These are phyloP conservation scores for Rehmannia glutinosa DNA, from an alignment of 257 asterid genomes.

Conservation along the genomic window DNA sequence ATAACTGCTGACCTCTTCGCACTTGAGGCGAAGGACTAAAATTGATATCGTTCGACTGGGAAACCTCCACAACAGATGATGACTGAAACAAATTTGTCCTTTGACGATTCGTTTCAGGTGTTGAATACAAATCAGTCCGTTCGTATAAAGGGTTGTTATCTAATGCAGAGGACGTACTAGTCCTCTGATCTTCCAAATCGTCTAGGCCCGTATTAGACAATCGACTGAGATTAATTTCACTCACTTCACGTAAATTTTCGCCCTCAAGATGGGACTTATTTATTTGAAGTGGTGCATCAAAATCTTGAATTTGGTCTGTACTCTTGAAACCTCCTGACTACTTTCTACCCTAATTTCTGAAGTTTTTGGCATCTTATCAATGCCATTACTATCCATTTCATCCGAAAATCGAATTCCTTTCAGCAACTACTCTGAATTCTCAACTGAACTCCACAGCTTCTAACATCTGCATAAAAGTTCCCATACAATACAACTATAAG, in stretches of 20 bases:
- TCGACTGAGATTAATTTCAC: slow-evolving; percentile 15
- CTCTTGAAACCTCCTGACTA: slow-evolving; percentile 16
- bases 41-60: slow-evolving; percentile 24
- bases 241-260: slow-evolving; percentile 13
- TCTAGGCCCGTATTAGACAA: slow-evolving; percentile 7
- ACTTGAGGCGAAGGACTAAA: slow-evolving; percentile 36
- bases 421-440: slow-evolving; percentile 12
- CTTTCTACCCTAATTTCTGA: slow-evolving; percentile 27
- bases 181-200: slow-evolving; percentile 23
- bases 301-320: slow-evolving; percentile 17
- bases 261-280: too few relatives aligned
- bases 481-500: slow-evolving; percentile 1
- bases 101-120: slow-evolving; percentile 33
- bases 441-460: slow-evolving; percentile 19
- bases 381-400: slow-evolving; percentile 51
- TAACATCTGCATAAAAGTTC: slow-evolving; percentile 8
- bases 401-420: slow-evolving; percentile 11
- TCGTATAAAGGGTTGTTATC: slow-evolving; percentile 27
- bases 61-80: slow-evolving; percentile 39
- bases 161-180: slow-evolving; percentile 16
- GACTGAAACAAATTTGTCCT: slow-evolving; percentile 24
- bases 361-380: slow-evolving; percentile 19
- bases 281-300: too few relatives aligned
- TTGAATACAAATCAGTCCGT: slow-evolving; percentile 43
- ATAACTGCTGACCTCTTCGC: slow-evolving; percentile 45